Evolutionary conservation across 768 basidiomycete species (phyloP), one percentile per base, ranked within the genome.

Genomic region (Podaxis carcinomalis): DNA sequence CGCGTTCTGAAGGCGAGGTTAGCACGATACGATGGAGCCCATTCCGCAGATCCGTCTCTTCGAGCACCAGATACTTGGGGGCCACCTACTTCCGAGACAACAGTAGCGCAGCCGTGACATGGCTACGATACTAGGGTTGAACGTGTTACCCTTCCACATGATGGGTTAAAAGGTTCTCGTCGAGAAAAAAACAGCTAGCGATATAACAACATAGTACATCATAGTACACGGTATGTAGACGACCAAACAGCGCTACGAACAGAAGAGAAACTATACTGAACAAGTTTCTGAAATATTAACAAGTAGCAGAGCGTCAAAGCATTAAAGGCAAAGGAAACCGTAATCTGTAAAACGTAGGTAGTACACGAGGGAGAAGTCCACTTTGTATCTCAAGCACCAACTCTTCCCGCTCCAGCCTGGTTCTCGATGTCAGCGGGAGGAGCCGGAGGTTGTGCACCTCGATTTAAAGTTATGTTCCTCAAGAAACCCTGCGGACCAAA

Each of bases 401-500:
- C 53, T 35, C 67, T 62, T 39, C 63, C 64, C 53, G 62, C 14
- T 27, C 66, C 66, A 16, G 58, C 67, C 42, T 35, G 50, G 53
- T 56, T 67, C 56, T 68, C 67, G 5, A 68, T 63, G 40, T 68
- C 67, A 63, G 57, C 61, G 58, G 36, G 61, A 35, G 28, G 35
- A 28, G 58, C 61, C 61, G 52, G 63, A 62, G 42, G 16, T 44
- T 36, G 35, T 39, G 14, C 52, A 54, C 35, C 19, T 36, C 52
- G 19, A 23, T 39, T 39, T 36, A 70, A 63, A 50, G 63, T 72
- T 51, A 69, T 55, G n/a, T 67, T 68, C 44, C 74, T 65, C 68
- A 75, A 67, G 59, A 76, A 74, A 27, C 68, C 65, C 25, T 74
- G 73, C 1, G 73, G 62, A 11, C 21, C 25, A 70, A 64, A 52